A percentile compares a stretch with the other conserved stretches of the same genome.
Evolutionary conservation across 495 filamentous ascomycete genomes (phyloP).

Genomic region (Wilcoxina mikolae): DNA sequence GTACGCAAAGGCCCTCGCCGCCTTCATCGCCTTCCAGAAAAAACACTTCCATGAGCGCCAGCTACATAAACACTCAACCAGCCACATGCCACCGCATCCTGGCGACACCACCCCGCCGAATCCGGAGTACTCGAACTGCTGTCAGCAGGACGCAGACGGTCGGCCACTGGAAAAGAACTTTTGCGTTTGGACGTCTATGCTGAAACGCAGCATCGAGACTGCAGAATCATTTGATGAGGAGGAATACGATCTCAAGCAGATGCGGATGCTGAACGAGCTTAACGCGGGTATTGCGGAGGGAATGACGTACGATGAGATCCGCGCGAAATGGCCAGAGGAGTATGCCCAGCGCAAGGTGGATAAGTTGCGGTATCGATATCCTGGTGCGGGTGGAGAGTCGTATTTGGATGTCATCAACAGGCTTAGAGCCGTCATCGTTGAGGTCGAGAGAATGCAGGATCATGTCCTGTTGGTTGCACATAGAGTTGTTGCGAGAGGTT

Average conservation of each 20-base stretch:
- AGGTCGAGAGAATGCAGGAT: constrained; percentile 92
- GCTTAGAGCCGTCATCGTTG: constrained; percentile 85
- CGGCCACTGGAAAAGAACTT: constrained; percentile 67
- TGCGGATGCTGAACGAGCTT: constrained; percentile 96
- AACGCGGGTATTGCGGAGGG: constrained; percentile 87
- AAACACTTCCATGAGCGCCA: constrained; percentile 22
- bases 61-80: constrained; percentile 32
- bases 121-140: constrained; percentile 49
- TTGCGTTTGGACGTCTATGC: constrained; percentile 97
- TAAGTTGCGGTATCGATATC: constrained; percentile 88
- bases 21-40: constrained; percentile 23
- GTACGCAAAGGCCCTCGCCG: constrained; percentile 50
- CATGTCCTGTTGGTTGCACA: constrained; percentile 85
- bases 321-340: constrained; percentile 55
- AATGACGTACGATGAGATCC: constrained; percentile 70
- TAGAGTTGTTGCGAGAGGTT: constrained; percentile 59
- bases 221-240: constrained; percentile 85
- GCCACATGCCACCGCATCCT: constrained; percentile 57
- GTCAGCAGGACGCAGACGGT: constrained; percentile 31
- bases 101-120: constrained; percentile 92
- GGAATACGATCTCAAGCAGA: constrained; percentile 93
- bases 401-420: constrained; percentile 96
- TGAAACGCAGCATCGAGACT: constrained; percentile 70
- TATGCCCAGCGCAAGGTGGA: constrained; percentile 57
- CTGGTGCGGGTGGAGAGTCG: constrained; percentile 85